Conservation (phyloP, 331 rosid species). For the Rosa hybrid region DNA sequence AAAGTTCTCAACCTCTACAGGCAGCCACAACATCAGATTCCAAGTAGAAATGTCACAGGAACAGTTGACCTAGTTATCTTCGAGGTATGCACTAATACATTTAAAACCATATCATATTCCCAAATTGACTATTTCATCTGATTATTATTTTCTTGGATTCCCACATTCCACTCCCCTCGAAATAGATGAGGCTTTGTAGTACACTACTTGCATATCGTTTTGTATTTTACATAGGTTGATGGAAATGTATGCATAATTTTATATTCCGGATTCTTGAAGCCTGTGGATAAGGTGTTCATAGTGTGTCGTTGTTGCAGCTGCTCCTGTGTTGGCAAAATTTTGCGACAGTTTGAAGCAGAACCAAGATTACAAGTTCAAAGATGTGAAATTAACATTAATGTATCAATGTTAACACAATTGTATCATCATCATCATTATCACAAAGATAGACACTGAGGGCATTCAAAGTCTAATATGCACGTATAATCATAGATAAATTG, state of each 20-base stretch:
- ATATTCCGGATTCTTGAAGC: slow-evolving; percentile 23
- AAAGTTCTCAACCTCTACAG: slow-evolving; percentile 45
- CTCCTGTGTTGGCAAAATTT: slow-evolving; percentile 25
- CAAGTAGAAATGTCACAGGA: slow-evolving; percentile 44
- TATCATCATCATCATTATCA: slow-evolving; percentile 30
- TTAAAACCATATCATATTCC: background rate
- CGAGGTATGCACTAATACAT: slow-evolving; percentile 43
- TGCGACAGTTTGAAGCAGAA: slow-evolving; percentile 25
- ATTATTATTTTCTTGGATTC: slow-evolving; percentile 8
- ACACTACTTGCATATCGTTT: slow-evolving; percentile 6
- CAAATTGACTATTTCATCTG: background rate
- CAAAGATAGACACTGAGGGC: slow-evolving; percentile 24
- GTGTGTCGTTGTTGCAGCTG: slow-evolving; percentile 36
- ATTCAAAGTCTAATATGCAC: slow-evolving; percentile 26
- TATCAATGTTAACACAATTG: slow-evolving; percentile 9
- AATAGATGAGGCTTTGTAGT: slow-evolving; percentile 20
- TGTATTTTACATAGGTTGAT: background rate
- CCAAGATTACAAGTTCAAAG: slow-evolving; percentile 32
- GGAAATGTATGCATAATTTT: background rate
- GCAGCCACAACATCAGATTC: slow-evolving; percentile 40
- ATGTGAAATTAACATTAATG: slow-evolving; percentile 23
- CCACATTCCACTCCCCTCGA: slow-evolving; percentile 25
- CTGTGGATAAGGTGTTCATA: slow-evolving; percentile 17
- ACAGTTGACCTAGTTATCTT: slow-evolving; percentile 33
- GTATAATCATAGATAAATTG: slow-evolving; percentile 31